phyloP scores from a whole-genome alignment of 2,329 filamentous ascomycete genomes.

The Aspergillus brasiliensis region DNA sequence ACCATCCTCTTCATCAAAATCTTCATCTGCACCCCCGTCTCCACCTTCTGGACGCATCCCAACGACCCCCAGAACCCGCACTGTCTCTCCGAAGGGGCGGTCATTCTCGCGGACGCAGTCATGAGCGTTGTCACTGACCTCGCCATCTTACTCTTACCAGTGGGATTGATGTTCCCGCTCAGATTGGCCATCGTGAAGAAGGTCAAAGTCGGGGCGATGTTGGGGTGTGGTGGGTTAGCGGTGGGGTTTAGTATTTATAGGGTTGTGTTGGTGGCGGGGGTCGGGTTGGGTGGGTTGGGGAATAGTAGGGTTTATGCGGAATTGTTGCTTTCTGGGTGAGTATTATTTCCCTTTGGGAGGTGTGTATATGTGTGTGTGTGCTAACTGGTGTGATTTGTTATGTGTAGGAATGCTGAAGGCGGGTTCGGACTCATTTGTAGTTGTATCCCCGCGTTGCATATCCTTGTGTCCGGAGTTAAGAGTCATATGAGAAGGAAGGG shows the following conservation, averaged over 20 bases:
- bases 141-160: constrained; percentile 19
- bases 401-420: not conserved
- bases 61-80: not conserved
- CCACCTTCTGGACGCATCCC: constrained; percentile 16
- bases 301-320: not conserved
- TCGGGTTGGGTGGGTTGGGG: not conserved
- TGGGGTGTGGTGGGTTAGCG: constrained; percentile 18
- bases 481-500: not conserved
- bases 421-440: constrained; percentile 6
- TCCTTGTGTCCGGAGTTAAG: not conserved
- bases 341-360: not conserved
- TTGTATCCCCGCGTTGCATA: constrained; percentile 1
- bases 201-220: constrained; percentile 14
- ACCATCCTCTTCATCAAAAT: constrained; percentile 22
- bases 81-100: constrained; percentile 14
- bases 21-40: constrained; percentile 20
- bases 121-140: constrained; percentile 20
- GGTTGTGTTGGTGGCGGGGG: constrained; percentile 8
- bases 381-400: no score
- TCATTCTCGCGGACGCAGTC: constrained; percentile 20
- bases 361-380: no score
- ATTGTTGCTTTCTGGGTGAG: constrained; percentile 5
- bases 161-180: constrained; percentile 17
- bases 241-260: constrained; percentile 22
- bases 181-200: constrained; percentile 16